phyloP scores from a whole-genome alignment of 2,329 filamentous ascomycete species.

The Alternaria sp. region DNA sequence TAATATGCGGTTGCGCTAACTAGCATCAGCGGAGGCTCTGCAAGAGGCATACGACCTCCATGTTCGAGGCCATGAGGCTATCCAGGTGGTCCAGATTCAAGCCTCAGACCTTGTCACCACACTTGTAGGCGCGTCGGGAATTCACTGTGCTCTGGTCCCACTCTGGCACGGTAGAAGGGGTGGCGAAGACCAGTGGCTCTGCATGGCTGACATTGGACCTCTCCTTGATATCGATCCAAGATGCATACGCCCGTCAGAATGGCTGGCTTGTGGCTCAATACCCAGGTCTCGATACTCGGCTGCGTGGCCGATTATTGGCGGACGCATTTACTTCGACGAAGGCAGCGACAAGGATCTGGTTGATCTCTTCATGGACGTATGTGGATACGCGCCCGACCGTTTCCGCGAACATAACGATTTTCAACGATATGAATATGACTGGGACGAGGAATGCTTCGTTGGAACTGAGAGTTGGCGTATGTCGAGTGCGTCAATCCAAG shows the following conservation, averaged over 20 bases:
- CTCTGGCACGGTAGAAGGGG: neutral
- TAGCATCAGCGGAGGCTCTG: neutral
- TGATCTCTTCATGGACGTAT: neutral
- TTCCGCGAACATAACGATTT: neutral
- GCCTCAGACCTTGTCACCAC: neutral
- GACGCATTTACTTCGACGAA: neutral
- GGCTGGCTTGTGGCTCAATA: conserved; percentile 8
- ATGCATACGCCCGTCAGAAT: conserved; percentile 2
- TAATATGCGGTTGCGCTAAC: fast-evolving
- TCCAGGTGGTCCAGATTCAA: neutral
- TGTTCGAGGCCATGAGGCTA: neutral
- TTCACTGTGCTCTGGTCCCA: neutral
- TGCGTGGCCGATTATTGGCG: conserved; percentile 3
- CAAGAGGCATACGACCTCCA: neutral
- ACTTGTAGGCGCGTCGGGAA: fast-evolving
- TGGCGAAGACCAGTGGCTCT: neutral
- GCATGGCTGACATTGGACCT: neutral
- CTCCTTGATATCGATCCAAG: neutral
- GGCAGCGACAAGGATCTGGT: neutral
- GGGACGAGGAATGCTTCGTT: conserved; percentile 1
- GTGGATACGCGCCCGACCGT: neutral
- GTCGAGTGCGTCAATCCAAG: neutral
- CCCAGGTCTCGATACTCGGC: neutral
- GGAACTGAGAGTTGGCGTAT: neutral
- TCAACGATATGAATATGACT: conserved; percentile 2